Conservation (phyloP, 805 yeast genomes). For the Myxozyma mucilagina region DNA sequence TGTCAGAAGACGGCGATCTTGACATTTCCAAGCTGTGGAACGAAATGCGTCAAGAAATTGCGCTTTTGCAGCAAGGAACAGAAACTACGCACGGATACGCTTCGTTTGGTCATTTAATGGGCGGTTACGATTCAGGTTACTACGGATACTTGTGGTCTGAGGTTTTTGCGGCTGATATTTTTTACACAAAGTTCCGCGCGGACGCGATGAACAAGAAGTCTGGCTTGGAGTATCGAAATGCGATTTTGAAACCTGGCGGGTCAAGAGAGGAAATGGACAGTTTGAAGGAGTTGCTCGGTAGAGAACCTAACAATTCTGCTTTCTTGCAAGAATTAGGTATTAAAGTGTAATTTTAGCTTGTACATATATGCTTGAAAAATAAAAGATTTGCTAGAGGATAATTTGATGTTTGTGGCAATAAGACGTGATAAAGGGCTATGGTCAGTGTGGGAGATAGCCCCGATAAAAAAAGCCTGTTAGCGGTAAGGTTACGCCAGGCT, state of each 20-base stretch:
- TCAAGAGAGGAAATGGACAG: constrained; percentile 66
- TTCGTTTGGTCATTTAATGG: constrained; percentile 75
- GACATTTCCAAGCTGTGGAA: constrained; percentile 66
- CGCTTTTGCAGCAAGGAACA: constrained; percentile 47
- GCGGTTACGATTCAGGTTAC: constrained; percentile 84
- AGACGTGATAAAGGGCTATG: too few species aligned
- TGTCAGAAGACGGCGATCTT: constrained; percentile 48
- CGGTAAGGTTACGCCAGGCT: too few species aligned
- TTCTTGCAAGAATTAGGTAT: constrained; percentile 66
- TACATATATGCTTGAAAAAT: not conserved
- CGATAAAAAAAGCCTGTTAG: too few species aligned
- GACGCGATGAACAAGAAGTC: constrained; percentile 64
- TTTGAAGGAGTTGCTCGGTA: constrained; percentile 65
- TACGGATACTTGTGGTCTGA: constrained; percentile 86
- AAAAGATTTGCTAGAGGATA: too few species aligned
- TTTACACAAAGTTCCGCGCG: constrained; percentile 62
- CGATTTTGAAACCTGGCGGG: constrained; percentile 71
- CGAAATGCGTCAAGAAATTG: constrained; percentile 59
- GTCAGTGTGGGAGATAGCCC: too few species aligned
- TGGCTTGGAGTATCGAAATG: constrained; percentile 71
- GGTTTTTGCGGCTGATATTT: constrained; percentile 83
- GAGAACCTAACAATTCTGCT: constrained; percentile 72
- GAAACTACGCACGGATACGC: constrained; percentile 64
- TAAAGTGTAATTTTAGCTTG: not conserved
- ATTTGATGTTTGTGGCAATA: too few species aligned